Base-by-base conservation (phyloP, 495 filamentous ascomycete genomes). In the Aeminium ludgeri region DNA sequence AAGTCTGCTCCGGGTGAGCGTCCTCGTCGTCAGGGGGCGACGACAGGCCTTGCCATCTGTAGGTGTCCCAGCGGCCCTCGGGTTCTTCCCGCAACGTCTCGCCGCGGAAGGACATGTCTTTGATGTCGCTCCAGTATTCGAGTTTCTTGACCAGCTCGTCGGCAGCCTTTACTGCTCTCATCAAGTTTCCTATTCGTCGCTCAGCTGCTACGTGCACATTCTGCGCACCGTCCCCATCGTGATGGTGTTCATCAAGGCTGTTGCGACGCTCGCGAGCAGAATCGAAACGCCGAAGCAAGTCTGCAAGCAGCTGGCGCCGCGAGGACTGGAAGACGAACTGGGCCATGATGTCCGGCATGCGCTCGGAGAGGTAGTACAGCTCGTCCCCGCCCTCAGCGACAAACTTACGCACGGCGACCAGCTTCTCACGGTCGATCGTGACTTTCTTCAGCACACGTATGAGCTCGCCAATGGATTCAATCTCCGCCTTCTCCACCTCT, bases 281-380 rank as follows among this genome's bases (percentile, higher is more conserved):
- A 41, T 84, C 69, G 41, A 80, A 69, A 15, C 68, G 59, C 29
- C 69, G 54, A 33, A 75, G 68, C n/a, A 99, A 61, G 35, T 69
- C 64, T 0, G 70, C 61, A 8, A 93, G 62, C 2, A 96, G 68
- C 38, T 82, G 75, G 50, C 81, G 72, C 25, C 86, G 73, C 0
- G 86, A 92, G 15, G 77, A 71, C 59, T 96, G 87, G 57, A 92
- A 96, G 31, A 96, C 67, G 58, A 96, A 84, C 44, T 76, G 60
- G 1, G 70, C 55, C 80, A 95, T 86, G 49, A 96, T 82, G 16
- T 79, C 70, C 18, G 80, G 80, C 62, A 96, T 86, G 63, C 65
- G 45, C 15, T 25, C 38, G n/a, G 30, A 38, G 10, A 99, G 60
- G 51, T 89, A 84, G 35, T 65, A 70, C 7, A 95, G 53, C 35